Percentiles rank a stretch among this genome's conserved stretches.
phyloP scores from a whole-genome alignment of 164 flowering plant genomes.

The Warburgia ugandensis region DNA sequence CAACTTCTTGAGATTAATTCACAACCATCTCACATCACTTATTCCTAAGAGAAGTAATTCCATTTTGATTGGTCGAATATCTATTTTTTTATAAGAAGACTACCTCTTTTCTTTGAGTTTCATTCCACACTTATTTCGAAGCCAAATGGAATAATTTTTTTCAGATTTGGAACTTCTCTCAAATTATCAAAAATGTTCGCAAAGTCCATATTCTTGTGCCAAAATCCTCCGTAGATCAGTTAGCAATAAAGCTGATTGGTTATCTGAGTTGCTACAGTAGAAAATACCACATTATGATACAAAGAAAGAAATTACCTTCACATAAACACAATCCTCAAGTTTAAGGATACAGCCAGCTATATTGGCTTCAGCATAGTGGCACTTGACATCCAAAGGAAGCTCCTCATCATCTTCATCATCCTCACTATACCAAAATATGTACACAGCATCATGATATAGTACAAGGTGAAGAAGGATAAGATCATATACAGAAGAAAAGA shows the following conservation, averaged over 20 bases:
- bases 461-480: slow-evolving; percentile 1
- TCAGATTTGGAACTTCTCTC: background rate
- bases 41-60: no score
- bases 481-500: background rate
- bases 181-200: background rate
- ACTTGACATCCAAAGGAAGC: slow-evolving; percentile 36
- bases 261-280: background rate
- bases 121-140: no score
- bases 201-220: background rate
- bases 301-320: slow-evolving; percentile 32
- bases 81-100: no score
- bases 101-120: no score
- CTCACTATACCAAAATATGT: slow-evolving; percentile 22
- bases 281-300: background rate
- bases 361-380: slow-evolving; percentile 52
- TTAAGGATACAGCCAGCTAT: slow-evolving; percentile 28
- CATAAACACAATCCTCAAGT: slow-evolving; percentile 51
- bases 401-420: slow-evolving; percentile 47
- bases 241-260: background rate
- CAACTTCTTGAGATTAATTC: no score
- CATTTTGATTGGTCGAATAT: no score
- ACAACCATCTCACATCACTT: no score
- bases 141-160: background rate
- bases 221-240: background rate
- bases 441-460: slow-evolving; percentile 2